Evolutionary conservation across 106 monocot genomes (phyloP), one percentile per base, ranked within the genome.

Genomic region (Acorus calamus): DNA sequence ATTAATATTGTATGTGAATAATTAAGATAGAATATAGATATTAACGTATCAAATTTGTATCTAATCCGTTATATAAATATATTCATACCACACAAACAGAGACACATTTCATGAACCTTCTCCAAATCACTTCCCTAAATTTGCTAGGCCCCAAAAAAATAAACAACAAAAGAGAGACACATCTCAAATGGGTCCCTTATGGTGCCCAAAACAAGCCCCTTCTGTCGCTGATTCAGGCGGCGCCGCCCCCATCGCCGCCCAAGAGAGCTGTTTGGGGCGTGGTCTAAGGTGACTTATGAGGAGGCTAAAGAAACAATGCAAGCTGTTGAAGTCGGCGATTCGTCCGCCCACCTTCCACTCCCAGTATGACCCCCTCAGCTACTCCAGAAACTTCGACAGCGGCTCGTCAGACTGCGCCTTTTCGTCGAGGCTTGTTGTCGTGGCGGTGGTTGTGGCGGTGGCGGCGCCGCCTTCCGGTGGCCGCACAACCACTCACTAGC

Each of bases 301-400:
- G 59, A 78, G 62, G 68, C 68, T 78, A 5, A 75, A 67, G 71
- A 75, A 71, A 62, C 50, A 75, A 47, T 62, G 71, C 74, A 79
- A 61, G 61, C 44, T 67, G 58, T 13, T 75, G 42, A 67, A 71
- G 55, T 10, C 71, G 45, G 56, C 55, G 2, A 47, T 64, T 8
- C 9, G 49, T 4, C 54, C 55, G 1, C 3, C 45, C 4, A 11
- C 80, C 2, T 74, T 66, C 14, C 61, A 48, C 44, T 80, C 55
- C 50, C 74, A 67, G 8, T 75, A 80, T 49, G 75, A 80, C 41
- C 74, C 80, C 3, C 51, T 67, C 11, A 80, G 75, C 50, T 80
- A 80, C 55, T 65, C 70, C 2, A 65, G 57, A 4, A 80, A 80
- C 52, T 80, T 71, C 52, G 69, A 69, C 10, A 50, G 73, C 44